Conservation (phyloP, 352 stramenopile genomes). For the Globisporangium rhizosaccharum region DNA sequence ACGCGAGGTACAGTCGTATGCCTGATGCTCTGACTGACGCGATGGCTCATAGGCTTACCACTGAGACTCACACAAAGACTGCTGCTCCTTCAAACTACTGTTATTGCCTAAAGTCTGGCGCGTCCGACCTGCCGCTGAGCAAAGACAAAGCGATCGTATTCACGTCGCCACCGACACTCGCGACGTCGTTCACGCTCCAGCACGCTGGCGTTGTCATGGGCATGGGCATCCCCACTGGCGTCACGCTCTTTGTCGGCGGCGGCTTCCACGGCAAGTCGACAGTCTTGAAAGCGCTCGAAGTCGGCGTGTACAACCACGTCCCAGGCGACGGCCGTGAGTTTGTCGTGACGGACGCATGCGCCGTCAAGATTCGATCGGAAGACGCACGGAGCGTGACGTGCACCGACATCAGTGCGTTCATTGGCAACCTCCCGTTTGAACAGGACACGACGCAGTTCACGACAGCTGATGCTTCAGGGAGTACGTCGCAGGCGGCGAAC, state of each 20-base stretch:
- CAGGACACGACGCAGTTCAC: conserved; percentile 91
- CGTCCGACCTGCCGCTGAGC: conserved; percentile 48
- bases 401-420: conserved; percentile 94
- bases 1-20: conserved; percentile 32
- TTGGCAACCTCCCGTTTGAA: conserved; percentile 95
- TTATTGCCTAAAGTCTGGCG: conserved; percentile 30
- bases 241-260: conserved; percentile 95
- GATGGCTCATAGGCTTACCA: not conserved
- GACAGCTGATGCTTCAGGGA: conserved; percentile 93
- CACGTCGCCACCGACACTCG: conserved; percentile 77
- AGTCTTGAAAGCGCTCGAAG: conserved; percentile 90
- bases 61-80: not conserved
- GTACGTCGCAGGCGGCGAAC: conserved; percentile 94
- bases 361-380: conserved; percentile 95
- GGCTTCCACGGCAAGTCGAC: conserved; percentile 98
- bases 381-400: conserved; percentile 90
- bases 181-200: conserved; percentile 83
- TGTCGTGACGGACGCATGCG: conserved; percentile 79
- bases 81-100: not conserved
- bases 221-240: conserved; percentile 92
- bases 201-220: conserved; percentile 82
- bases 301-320: conserved; percentile 96
- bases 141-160: conserved; percentile 64
- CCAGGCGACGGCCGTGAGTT: conserved; percentile 94
- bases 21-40: not conserved